A percentile compares a stretch with the other conserved stretches of the same genome.
Conservation (phyloP, 1,284 basidiomycete species). For the Cystobasidiaceae sp. region DNA sequence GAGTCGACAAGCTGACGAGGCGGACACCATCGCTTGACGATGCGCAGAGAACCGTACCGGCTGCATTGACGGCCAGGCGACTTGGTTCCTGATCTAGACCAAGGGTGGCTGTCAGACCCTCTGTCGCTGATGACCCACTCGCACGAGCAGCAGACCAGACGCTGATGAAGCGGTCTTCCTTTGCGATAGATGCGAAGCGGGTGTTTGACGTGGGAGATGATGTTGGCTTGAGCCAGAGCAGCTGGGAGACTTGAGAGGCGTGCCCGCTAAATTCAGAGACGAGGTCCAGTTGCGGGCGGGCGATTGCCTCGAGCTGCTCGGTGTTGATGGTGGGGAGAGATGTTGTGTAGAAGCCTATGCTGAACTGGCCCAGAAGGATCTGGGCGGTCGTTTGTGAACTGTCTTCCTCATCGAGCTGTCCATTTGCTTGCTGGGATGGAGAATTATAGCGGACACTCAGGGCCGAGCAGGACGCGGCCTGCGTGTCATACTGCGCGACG, state of each 20-base stretch:
- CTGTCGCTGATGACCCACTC: background rate
- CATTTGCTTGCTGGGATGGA: too few relatives aligned
- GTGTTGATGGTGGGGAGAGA: background rate
- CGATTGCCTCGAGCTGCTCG: background rate
- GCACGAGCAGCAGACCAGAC: background rate
- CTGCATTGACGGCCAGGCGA: background rate
- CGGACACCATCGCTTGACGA: background rate
- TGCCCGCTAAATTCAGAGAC: slow-evolving; percentile 7
- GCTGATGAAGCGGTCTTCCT: slow-evolving; percentile 18
- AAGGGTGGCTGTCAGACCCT: slow-evolving; percentile 1
- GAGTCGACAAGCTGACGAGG: background rate
- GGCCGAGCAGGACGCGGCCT: background rate
- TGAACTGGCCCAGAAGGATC: background rate
- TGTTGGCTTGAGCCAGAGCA: slow-evolving; percentile 1
- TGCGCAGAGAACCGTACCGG: background rate
- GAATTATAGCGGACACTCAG: background rate
- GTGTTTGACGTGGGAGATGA: background rate
- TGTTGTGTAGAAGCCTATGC: slow-evolving; percentile 9
- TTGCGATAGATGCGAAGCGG: slow-evolving; percentile 7
- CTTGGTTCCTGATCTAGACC: slow-evolving; percentile 12
- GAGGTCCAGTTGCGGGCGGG: background rate
- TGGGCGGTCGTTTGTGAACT: background rate
- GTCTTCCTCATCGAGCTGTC: too few relatives aligned
- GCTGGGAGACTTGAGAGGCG: slow-evolving; percentile 1
- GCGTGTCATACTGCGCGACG: slow-evolving; percentile 4